Evolutionary conservation across 208 protist species (phyloP).

Genomic region (Vickermania spadyakhi): DNA sequence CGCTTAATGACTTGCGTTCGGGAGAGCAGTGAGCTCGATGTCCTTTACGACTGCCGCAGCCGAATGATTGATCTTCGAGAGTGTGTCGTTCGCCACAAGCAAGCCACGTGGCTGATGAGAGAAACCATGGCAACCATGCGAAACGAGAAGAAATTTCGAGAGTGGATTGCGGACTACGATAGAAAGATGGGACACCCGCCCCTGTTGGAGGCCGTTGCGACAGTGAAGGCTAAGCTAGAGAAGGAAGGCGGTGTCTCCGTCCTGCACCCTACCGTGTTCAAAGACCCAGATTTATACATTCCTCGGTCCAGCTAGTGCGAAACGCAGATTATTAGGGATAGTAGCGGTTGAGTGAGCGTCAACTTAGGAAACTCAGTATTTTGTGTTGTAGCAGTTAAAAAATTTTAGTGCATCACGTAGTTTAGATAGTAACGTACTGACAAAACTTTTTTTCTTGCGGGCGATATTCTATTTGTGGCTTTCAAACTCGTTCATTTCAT

Average conservation of each 20-base stretch:
- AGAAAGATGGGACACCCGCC: conserved; percentile 72
- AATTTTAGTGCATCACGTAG: too few relatives aligned
- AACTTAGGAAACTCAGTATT: too few relatives aligned
- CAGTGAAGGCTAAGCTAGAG: conserved; percentile 42
- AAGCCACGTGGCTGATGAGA: conserved; percentile 75
- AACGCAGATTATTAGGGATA: too few relatives aligned
- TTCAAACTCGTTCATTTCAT: too few relatives aligned
- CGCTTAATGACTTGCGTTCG: conserved; percentile 75
- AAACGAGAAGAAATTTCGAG: conserved; percentile 50
- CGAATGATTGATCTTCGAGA: conserved; percentile 76
- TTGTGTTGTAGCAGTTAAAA: too few relatives aligned
- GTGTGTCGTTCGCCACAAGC: conserved; percentile 73
- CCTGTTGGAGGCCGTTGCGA: conserved; percentile 68
- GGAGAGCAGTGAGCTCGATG: conserved; percentile 79
- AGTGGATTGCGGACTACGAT: conserved; percentile 70
- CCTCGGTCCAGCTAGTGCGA: conserved; percentile 12
- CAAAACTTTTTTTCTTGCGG: too few relatives aligned
- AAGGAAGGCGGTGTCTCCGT: conserved; percentile 62
- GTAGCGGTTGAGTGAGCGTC: too few relatives aligned
- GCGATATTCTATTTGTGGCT: too few relatives aligned
- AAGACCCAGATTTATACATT: conserved; percentile 77
- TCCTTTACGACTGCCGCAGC: conserved; percentile 82
- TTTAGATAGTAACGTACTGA: too few relatives aligned
- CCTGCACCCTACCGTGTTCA: conserved; percentile 78
- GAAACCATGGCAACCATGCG: conserved; percentile 75